A percentile compares a stretch with the other conserved stretches of the same genome.
Conservation (phyloP, 2,329 filamentous ascomycete species). For the Arachnopeziza araneosa region DNA sequence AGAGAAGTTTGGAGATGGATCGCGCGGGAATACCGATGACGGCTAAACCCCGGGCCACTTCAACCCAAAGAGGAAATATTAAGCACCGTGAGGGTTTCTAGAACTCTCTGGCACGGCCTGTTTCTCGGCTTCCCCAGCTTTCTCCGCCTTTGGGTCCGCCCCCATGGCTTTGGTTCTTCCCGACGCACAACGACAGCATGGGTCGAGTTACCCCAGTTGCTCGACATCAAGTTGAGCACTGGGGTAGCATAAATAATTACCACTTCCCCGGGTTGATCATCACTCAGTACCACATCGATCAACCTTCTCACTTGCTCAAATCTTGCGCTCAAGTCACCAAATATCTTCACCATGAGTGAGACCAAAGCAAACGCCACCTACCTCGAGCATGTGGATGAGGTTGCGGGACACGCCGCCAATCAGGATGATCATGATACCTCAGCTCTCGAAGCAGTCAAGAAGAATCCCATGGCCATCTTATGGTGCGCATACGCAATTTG, state of each 20-base stretch:
- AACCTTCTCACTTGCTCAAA: too few relatives aligned
- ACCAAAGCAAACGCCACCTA: too few relatives aligned
- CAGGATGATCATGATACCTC: conserved; percentile 15
- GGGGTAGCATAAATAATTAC: neutral
- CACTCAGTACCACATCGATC: too few relatives aligned
- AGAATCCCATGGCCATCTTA: conserved; percentile 5
- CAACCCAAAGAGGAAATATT: neutral
- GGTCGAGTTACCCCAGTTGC: neutral
- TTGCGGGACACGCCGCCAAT: conserved; percentile 6
- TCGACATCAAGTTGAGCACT: neutral
- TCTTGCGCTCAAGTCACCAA: too few relatives aligned
- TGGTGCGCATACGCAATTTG: conserved; percentile 39
- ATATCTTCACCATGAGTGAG: too few relatives aligned
- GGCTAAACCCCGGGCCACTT: neutral
- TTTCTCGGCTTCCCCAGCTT: neutral
- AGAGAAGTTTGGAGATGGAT: neutral
- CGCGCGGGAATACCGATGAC: neutral
- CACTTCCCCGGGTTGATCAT: neutral
- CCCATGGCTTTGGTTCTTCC: neutral
- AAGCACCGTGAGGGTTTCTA: neutral
- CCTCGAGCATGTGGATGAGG: neutral
- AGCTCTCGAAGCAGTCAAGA: conserved; percentile 2
- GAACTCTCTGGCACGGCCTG: neutral
- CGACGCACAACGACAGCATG: neutral
- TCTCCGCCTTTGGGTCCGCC: neutral